Percentiles rank a stretch among this genome's conserved stretches.
Evolutionary conservation across 2,329 filamentous ascomycete genomes (phyloP).

Genomic region (Sporothrix euskadiensis): DNA sequence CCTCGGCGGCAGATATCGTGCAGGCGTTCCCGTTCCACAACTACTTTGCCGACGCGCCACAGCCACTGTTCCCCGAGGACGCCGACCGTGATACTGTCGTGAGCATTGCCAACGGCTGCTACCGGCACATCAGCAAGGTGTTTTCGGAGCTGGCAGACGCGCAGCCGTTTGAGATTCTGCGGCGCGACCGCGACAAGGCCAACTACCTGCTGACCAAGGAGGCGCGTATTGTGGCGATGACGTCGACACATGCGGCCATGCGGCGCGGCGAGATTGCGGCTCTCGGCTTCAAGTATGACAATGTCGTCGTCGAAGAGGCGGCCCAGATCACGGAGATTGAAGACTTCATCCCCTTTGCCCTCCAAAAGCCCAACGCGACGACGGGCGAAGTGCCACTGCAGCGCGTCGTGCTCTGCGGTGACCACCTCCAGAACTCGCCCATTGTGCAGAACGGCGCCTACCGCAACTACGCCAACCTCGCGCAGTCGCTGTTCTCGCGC

Average conservation of each 20-base stretch:
- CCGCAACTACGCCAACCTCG: conserved; percentile 90
- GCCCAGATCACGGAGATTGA: conserved; percentile 98
- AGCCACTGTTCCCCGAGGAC: conserved; percentile 74
- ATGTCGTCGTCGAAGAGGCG: conserved; percentile 97
- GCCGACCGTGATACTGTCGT: conserved; percentile 66
- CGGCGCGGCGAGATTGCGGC: conserved; percentile 83
- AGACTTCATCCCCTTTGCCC: conserved; percentile 90
- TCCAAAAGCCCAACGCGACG: conserved; percentile 79
- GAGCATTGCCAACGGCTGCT: conserved; percentile 80
- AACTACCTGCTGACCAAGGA: conserved; percentile 95
- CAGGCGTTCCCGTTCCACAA: conserved; percentile 80
- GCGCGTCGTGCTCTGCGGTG: conserved; percentile 87
- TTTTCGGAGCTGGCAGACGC: conserved; percentile 93
- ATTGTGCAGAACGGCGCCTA: conserved; percentile 94
- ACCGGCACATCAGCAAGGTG: conserved; percentile 83
- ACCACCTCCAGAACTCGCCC: conserved; percentile 95
- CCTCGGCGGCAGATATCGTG: conserved; percentile 62
- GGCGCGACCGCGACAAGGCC: conserved; percentile 84
- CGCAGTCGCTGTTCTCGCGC: conserved; percentile 91
- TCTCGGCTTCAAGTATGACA: conserved; percentile 96
- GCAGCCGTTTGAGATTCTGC: conserved; percentile 89
- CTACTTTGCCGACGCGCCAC: conserved; percentile 85
- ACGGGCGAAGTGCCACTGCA: conserved; percentile 75
- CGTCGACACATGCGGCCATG: conserved; percentile 96
- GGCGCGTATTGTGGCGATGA: conserved; percentile 98